Percentiles rank a stretch among this genome's conserved stretches.
Conservation (phyloP, 495 filamentous ascomycete species). For the Xylaria castorea region DNA sequence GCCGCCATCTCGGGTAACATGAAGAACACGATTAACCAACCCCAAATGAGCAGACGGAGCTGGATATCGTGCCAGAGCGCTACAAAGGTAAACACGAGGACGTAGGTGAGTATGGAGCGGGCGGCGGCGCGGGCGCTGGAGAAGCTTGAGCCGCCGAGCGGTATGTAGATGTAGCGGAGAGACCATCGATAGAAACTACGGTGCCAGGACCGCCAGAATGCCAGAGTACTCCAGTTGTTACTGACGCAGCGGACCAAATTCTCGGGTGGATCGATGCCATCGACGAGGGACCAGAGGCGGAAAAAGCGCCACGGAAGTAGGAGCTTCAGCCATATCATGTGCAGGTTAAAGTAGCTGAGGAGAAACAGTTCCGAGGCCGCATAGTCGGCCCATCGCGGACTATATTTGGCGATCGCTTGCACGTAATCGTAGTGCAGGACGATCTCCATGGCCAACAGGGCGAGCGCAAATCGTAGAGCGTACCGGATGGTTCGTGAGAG, state of each 20-base stretch:
- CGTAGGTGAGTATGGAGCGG: constrained; percentile 70
- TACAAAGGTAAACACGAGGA: constrained; percentile 95
- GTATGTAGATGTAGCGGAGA: constrained; percentile 92
- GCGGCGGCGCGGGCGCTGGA: constrained; percentile 41
- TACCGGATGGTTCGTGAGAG: constrained; percentile 73
- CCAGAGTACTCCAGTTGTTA: constrained; percentile 90
- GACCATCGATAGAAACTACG: constrained; percentile 93
- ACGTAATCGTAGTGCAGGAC: constrained; percentile 93
- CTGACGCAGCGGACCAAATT: constrained; percentile 98
- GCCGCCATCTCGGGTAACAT: constrained; percentile 86
- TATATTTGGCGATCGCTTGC: constrained; percentile 86
- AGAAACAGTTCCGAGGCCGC: constrained; percentile 87
- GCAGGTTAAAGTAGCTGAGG: constrained; percentile 94
- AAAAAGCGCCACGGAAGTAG: constrained; percentile 97
- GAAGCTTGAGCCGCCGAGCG: constrained; percentile 75
- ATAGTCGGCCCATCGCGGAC: constrained; percentile 80
- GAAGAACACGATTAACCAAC: constrained; percentile 94
- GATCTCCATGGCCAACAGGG: constrained; percentile 89
- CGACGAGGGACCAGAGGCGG: constrained; percentile 88
- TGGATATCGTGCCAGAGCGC: constrained; percentile 98
- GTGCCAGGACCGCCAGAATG: constrained; percentile 97
- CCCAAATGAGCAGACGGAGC: constrained; percentile 91
- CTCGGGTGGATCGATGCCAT: constrained; percentile 93
- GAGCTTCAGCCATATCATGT: constrained; percentile 98
- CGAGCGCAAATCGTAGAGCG: constrained; percentile 80